Evolutionary conservation across 768 basidiomycete species (phyloP).

Genomic region (Suillus subalutaceus): DNA sequence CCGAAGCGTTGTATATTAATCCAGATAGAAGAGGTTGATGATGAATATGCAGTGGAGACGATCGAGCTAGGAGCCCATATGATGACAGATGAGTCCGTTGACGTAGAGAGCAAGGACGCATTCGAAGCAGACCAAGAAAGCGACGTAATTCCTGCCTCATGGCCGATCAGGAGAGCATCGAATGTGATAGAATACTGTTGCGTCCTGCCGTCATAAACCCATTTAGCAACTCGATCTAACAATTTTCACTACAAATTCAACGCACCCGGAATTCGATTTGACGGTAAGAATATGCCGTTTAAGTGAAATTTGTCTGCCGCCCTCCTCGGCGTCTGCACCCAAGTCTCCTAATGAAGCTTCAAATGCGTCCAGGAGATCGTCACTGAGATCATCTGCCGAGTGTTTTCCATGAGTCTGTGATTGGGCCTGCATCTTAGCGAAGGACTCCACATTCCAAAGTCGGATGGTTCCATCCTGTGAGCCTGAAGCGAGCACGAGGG

Average conservation of each 20-base stretch:
- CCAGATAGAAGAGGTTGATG: conserved; percentile 71
- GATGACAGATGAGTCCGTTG: conserved; percentile 94
- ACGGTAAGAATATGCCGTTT: conserved; percentile 82
- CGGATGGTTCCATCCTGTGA: conserved; percentile 95
- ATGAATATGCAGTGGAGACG: conserved; percentile 37
- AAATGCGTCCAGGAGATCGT: conserved; percentile 86
- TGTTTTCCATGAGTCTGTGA: conserved; percentile 20
- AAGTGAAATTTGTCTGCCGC: conserved; percentile 84
- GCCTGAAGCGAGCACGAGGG: conserved; percentile 84
- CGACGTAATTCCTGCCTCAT: conserved; percentile 90
- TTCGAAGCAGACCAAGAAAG: conserved; percentile 74
- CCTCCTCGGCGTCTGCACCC: conserved; percentile 68
- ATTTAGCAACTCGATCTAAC: conserved; percentile 8
- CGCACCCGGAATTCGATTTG: conserved; percentile 50
- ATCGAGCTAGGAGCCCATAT: conserved; percentile 84
- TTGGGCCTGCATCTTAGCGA: conserved; percentile 34
- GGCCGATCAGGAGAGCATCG: conserved; percentile 94
- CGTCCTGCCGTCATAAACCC: conserved; percentile 29
- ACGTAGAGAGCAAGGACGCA: conserved; percentile 79
- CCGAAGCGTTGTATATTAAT: conserved; percentile 90
- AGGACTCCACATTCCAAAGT: conserved; percentile 80
- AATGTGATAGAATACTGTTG: conserved; percentile 80
- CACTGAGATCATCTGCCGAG: conserved; percentile 42
- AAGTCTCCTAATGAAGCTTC: conserved; percentile 79
- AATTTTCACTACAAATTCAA: conserved; percentile 6